Evolutionary conservation across 2,329 filamentous ascomycete genomes (phyloP), one percentile per base, ranked within the genome.

Genomic region (Arthrinium phaeospermum): DNA sequence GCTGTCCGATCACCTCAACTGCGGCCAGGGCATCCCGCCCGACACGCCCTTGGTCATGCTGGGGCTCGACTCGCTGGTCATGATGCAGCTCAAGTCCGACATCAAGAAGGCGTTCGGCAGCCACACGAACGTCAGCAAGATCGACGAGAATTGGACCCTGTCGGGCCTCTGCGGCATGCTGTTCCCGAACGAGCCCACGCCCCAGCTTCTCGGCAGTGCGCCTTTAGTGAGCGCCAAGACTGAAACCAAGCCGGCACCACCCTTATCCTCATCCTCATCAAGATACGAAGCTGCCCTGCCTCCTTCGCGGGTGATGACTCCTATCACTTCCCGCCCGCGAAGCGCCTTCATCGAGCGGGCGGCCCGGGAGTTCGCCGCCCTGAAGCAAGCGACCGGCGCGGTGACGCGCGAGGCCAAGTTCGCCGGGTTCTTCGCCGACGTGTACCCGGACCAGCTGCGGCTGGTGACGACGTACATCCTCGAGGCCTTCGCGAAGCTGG

Each of bases 391-490:
- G 6, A 68, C 67, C 14, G 30, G 67, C 24, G 37, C 16, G 0
- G 37, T 45, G 2, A 45, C 44, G 3, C 22, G 41, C 4, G 46
- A 67, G 13, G 27, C 67, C 4, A n/a, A 69, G 16, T 72, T 75
- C 64, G 57, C 69, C 10, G 61, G 75, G 14, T 82, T 80, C 71
- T 81, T 74, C 71, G 68, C 69, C 1, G 45, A 77, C 3, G 77
- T 78, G 1, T 78, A 77, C 19, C 79, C 80, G 0, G 27, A 73
- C 0, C 79, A 82, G 69, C 72, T 71, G 2, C 53, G 73, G 3
- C 74, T 82, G 0, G 75, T 81, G 2, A 44, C 79, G 3, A 75
- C 76, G 1, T 82, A 82, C 41, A 74, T 80, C 2, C 68, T 77
- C 0, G 76, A 80, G 44, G 80, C 79, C 0, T 82, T 82, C 67